Evolutionary conservation across 306 rosid species (phyloP).

Genomic region (Casuarina equisetifolia): DNA sequence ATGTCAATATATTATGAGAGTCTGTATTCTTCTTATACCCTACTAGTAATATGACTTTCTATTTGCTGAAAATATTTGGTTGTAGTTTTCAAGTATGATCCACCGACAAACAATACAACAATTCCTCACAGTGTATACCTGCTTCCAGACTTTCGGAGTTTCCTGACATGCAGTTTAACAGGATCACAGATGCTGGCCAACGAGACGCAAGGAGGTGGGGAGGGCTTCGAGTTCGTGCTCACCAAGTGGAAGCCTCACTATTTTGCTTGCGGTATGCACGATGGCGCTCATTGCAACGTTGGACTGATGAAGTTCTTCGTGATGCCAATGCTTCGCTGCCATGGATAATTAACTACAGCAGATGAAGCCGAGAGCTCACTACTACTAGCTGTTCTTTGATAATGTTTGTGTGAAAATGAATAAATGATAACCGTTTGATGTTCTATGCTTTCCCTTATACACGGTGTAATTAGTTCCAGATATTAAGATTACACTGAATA

Average conservation of each 20-base stretch:
- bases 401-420: no score
- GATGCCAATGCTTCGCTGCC: constrained; percentile 14
- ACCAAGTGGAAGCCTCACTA: constrained; percentile 52
- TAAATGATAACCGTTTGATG: no score
- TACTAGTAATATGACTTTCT: no score
- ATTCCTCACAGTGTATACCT: constrained; percentile 43
- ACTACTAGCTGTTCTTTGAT: no score
- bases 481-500: no score
- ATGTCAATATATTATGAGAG: no score
- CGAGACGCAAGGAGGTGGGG: constrained; percentile 32
- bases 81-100: constrained; percentile 57
- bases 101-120: constrained; percentile 4
- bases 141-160: constrained; percentile 48
- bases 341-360: no score
- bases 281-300: constrained; percentile 47
- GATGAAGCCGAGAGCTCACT: no score
- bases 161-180: constrained; percentile 43
- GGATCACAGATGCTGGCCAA: constrained; percentile 43
- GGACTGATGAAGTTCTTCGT: constrained; percentile 55
- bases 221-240: constrained; percentile 46
- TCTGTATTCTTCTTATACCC: no score
- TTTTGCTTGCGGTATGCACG: constrained; percentile 48
- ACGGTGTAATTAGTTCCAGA: no score
- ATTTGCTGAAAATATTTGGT: background rate
- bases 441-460: no score